Conservation (phyloP, 352 stramenopile species). For the Globisporangium okanoganense region DNA sequence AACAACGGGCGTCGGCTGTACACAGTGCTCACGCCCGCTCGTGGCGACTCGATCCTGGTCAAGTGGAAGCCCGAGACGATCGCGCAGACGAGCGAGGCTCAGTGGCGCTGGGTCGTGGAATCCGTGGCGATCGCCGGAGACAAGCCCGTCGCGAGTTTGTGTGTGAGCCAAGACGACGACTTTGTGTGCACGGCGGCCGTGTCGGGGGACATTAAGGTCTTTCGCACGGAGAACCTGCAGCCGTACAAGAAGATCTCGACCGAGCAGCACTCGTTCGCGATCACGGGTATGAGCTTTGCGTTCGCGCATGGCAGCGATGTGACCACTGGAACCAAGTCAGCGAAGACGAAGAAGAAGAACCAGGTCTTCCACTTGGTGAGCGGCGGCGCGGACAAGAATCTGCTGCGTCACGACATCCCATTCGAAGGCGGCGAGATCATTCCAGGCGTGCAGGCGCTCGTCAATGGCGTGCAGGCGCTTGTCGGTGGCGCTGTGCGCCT, state of each 20-base stretch:
- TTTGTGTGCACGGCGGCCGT: slow-evolving; percentile 72
- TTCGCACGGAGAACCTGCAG: slow-evolving; percentile 36
- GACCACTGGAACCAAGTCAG: not conserved
- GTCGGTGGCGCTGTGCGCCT: slow-evolving; percentile 36
- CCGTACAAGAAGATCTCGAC: slow-evolving; percentile 50
- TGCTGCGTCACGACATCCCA: slow-evolving; percentile 64
- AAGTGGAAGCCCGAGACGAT: slow-evolving; percentile 77
- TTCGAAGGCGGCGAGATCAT: slow-evolving; percentile 53
- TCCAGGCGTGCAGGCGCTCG: slow-evolving; percentile 32
- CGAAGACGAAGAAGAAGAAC: not conserved
- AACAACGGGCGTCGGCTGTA: slow-evolving; percentile 63
- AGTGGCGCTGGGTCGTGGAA: slow-evolving; percentile 69
- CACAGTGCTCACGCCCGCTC: slow-evolving; percentile 69
- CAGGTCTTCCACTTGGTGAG: slow-evolving; percentile 50
- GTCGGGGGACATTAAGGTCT: slow-evolving; percentile 72
- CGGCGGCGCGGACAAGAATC: slow-evolving; percentile 69
- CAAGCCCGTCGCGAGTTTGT: slow-evolving; percentile 74
- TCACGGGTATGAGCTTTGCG: slow-evolving; percentile 81
- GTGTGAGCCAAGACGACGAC: slow-evolving; percentile 64
- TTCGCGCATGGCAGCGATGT: slow-evolving; percentile 28
- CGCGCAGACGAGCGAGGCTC: slow-evolving; percentile 57
- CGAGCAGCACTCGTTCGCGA: slow-evolving; percentile 74
- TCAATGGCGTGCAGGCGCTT: slow-evolving; percentile 24
- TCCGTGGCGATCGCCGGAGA: slow-evolving; percentile 48
- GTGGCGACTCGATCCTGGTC: slow-evolving; percentile 74